Evolutionary conservation across 805 yeast genomes (phyloP).

Genomic region (Yarrowia porcina): DNA sequence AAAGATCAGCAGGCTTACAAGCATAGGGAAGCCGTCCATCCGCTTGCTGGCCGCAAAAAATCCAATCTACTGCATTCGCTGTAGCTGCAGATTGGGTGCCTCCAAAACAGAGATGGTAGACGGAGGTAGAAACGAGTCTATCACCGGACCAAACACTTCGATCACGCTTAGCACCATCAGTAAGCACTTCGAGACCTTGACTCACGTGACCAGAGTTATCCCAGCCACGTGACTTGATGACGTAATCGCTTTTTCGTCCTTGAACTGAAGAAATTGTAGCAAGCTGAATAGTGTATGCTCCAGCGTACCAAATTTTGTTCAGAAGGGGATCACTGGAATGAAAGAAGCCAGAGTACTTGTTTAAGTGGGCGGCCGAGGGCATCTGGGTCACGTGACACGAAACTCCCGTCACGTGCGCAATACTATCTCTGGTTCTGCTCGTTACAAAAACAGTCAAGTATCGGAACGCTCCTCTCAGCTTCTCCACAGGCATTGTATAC

Average conservation of each 20-base stretch:
- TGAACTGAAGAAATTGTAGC: background rate
- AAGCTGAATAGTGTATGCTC: conserved; percentile 7
- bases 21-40: conserved; percentile 9
- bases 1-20: conserved; percentile 8
- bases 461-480: background rate
- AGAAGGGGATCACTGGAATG: background rate
- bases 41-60: background rate
- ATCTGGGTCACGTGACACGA: conserved; percentile 10
- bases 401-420: background rate
- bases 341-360: background rate
- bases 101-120: background rate
- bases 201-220: background rate
- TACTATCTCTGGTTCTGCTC: background rate
- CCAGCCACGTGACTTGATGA: background rate
- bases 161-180: conserved; percentile 1
- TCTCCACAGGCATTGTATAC: background rate
- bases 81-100: background rate
- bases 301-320: conserved; percentile 6
- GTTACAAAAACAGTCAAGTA: background rate
- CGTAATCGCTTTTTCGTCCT: background rate
- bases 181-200: conserved; percentile 1
- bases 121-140: background rate
- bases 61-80: background rate
- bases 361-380: background rate
- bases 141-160: conserved; percentile 8